Evolutionary conservation across 176 grass and related monocot species (phyloP), one percentile per base, ranked within the genome.

Genomic region (Puya raimondii): DNA sequence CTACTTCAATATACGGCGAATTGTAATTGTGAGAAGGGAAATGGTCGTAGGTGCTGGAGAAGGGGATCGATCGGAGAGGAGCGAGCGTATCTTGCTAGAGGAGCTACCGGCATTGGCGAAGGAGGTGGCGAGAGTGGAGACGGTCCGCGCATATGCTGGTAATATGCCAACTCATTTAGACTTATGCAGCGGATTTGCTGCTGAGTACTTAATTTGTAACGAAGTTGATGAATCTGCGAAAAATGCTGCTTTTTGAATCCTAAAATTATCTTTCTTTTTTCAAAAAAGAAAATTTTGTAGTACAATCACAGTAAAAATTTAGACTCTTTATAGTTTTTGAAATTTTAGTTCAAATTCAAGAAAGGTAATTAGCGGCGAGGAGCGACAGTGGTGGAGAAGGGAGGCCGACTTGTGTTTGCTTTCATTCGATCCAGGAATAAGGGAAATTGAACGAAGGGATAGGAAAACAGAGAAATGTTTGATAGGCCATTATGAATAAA

Each of bases 91-190:
- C 71, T 53, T 82, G 53, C 77, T 74, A 10, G 85, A 84, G 70
- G 86, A 82, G 69, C 87, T 99, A 64, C 82, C 85, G 48, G 75
- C 85, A 63, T 81, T 99, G 23, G 90, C 95, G 22, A 84, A 78
- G 52, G 90, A 99, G 77, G 95, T 99, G 25, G 80, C 82, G 71
- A 85, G 87, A 76, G 80, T 93, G 69, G 90, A 93, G 56, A 86
- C 91, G 48, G 64, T 88, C 70, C 86, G 70, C 63, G 78, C 81
- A 63, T 94, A 99, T 65, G 78, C 85, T 10, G 87, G 95, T 94
- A 68, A 48, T 26, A 50, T 2, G 23, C 11, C 4, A 25, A 17
- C 49, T 12, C 47, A 22, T 51, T 13, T 50, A 66, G 47, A 16
- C 22, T 42, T 16, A 14, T 66, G 15, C 48, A 11, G 13, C n/a